Conservation (phyloP, 352 stramenopile genomes). For the Pythium guiyangense region DNA sequence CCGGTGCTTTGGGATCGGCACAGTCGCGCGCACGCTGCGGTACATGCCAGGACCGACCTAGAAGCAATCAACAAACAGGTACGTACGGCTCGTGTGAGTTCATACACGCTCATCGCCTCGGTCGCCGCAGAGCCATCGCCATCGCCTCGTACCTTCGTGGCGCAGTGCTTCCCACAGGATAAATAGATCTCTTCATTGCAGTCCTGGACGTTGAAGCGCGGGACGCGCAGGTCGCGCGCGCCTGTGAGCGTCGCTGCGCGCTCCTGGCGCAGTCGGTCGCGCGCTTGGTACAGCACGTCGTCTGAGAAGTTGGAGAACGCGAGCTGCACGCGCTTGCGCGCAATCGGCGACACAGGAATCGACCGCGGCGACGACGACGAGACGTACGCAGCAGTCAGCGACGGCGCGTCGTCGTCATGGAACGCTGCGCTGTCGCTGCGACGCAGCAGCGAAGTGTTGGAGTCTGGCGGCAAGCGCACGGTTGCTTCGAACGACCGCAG, state of each 20-base stretch:
- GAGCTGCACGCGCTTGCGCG: slow-evolving; percentile 63
- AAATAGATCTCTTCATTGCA: slow-evolving; percentile 85
- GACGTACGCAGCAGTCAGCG: slow-evolving; percentile 7
- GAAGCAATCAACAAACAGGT: too few species aligned
- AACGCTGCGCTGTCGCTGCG: not conserved
- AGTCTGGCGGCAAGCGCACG: slow-evolving; percentile 57
- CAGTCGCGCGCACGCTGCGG: slow-evolving; percentile 63
- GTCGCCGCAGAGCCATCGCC: too few species aligned
- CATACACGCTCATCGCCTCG: not conserved
- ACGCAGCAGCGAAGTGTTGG: slow-evolving; percentile 1
- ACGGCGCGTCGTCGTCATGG: not conserved
- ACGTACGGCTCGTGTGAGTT: not conserved
- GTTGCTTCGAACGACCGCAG: slow-evolving; percentile 82
- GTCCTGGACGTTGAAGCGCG: slow-evolving; percentile 75
- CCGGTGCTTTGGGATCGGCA: slow-evolving; percentile 54
- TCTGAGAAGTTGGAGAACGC: slow-evolving; percentile 83
- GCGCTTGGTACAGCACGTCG: slow-evolving; percentile 78
- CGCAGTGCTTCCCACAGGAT: slow-evolving; percentile 78
- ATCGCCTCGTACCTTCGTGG: slow-evolving; percentile 55
- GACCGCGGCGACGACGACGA: slow-evolving; percentile 68
- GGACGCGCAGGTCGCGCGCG: slow-evolving; percentile 45
- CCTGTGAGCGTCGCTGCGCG: slow-evolving; percentile 63
- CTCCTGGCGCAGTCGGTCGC: slow-evolving; percentile 72
- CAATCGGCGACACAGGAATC: slow-evolving; percentile 74
- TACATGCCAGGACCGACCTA: slow-evolving; percentile 65